Conservation (phyloP, 176 grass and related monocot species). For the Eragrostis curvula region DNA sequence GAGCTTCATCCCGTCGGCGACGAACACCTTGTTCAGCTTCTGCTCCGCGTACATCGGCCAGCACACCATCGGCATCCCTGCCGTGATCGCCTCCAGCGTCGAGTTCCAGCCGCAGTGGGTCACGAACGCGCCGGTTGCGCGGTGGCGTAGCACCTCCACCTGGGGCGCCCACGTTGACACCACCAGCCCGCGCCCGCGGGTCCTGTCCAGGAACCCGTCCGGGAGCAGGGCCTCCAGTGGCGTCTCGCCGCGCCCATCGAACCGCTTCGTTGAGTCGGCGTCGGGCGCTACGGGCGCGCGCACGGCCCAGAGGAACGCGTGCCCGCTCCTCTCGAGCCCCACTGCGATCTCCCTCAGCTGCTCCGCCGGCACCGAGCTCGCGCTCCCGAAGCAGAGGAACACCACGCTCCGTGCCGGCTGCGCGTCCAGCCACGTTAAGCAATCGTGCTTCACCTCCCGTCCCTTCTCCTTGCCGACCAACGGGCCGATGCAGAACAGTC, state of each 20-base stretch:
- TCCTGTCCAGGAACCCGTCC: conserved; percentile 65
- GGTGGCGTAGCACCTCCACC: conserved; percentile 58
- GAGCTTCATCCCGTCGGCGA: conserved; percentile 65
- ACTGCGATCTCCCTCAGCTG: conserved; percentile 64
- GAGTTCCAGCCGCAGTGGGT: conserved; percentile 91
- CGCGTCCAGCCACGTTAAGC: conserved; percentile 63
- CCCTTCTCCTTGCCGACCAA: conserved; percentile 42
- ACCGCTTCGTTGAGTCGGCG: conserved; percentile 45
- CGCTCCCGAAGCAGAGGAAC: conserved; percentile 87
- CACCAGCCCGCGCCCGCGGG: conserved; percentile 52
- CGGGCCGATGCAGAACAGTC: conserved; percentile 65
- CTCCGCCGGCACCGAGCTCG: conserved; percentile 53
- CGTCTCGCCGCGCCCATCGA: conserved; percentile 37
- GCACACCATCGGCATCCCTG: conserved; percentile 66
- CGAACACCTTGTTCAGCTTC: conserved; percentile 72
- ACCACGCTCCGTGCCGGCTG: conserved; percentile 65
- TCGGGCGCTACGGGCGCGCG: conserved; percentile 32
- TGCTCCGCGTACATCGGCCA: conserved; percentile 91
- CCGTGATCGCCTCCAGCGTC: conserved; percentile 58
- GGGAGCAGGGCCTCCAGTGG: conserved; percentile 47
- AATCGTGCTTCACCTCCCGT: conserved; percentile 40
- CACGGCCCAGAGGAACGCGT: conserved; percentile 72
- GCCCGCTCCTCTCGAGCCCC: conserved; percentile 60
- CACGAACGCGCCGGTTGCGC: conserved; percentile 63
- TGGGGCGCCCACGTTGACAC: conserved; percentile 80